Percentiles rank a stretch among this genome's conserved stretches.
Evolutionary conservation across 768 basidiomycete species (phyloP).

Genomic region (Amanita rubescens): DNA sequence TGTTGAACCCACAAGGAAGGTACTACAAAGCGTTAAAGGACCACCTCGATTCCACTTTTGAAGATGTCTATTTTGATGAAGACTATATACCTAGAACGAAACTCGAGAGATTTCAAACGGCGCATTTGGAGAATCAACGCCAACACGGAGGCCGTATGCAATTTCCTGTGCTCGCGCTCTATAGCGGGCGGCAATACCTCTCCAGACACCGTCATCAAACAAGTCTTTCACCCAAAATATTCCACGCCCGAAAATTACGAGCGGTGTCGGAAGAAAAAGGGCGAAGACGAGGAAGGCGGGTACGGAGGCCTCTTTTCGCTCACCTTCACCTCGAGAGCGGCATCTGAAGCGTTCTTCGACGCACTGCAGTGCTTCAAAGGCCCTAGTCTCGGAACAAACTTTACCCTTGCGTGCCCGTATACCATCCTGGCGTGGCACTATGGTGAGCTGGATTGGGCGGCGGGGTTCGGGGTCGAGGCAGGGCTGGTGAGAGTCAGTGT

Average conservation of each 20-base stretch:
- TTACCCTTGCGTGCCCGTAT: constrained; percentile 91
- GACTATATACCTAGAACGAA: constrained; percentile 98
- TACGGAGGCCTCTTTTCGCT: constrained; percentile 87
- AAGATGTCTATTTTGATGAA: constrained; percentile 84
- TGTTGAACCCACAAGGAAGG: constrained; percentile 73
- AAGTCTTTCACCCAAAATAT: constrained; percentile 89
- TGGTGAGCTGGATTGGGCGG: constrained; percentile 87
- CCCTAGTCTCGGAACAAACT: constrained; percentile 90
- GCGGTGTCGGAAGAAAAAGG: constrained; percentile 47
- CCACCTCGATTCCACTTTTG: constrained; percentile 51
- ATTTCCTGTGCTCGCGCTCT: constrained; percentile 61
- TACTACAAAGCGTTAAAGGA: too few relatives aligned
- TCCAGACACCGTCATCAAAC: constrained; percentile 48
- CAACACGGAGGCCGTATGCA: constrained; percentile 79
- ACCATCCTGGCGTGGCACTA: constrained; percentile 92
- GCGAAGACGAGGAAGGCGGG: constrained; percentile 34
- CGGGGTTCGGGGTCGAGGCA: constrained; percentile 77
- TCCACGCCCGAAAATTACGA: constrained; percentile 65
- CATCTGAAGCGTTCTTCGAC: constrained; percentile 81
- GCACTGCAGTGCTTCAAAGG: constrained; percentile 79
- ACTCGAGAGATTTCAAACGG: constrained; percentile 84
- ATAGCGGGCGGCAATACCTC: constrained; percentile 28
- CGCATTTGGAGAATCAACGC: constrained; percentile 72
- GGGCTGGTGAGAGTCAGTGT: constrained; percentile 84
- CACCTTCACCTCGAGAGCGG: constrained; percentile 64